Evolutionary conservation across 345 rosid genomes (phyloP).

Genomic region (Leavenworthia alabamica): DNA sequence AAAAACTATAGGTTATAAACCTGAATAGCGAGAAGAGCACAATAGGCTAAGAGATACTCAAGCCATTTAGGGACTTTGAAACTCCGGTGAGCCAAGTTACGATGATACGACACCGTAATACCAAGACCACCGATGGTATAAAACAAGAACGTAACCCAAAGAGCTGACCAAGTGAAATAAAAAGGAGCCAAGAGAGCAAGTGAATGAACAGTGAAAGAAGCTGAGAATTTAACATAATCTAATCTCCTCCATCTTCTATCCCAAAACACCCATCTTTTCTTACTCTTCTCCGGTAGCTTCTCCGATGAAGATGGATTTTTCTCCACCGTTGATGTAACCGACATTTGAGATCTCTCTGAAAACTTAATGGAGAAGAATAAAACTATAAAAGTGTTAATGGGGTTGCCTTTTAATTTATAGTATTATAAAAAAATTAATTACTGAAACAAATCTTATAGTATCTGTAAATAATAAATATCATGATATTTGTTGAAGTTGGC

Average conservation of each 20-base stretch:
- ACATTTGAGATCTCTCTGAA: slow-evolving; percentile 9
- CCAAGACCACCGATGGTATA: slow-evolving; percentile 64
- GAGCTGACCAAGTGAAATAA: slow-evolving; percentile 63
- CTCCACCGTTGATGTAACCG: slow-evolving; percentile 31
- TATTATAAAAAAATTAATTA: not conserved
- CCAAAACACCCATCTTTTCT: slow-evolving; percentile 37
- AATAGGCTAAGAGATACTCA: slow-evolving; percentile 74
- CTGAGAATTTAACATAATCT: slow-evolving; percentile 46
- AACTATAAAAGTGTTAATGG: slow-evolving; percentile 4
- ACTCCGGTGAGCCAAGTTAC: slow-evolving; percentile 72
- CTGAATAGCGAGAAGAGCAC: slow-evolving; percentile 79
- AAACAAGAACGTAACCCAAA: slow-evolving; percentile 54
- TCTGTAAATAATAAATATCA: slow-evolving; percentile 22
- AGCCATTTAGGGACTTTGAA: slow-evolving; percentile 85
- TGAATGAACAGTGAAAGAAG: slow-evolving; percentile 52
- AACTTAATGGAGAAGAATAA: slow-evolving; percentile 12
- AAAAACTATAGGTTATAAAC: not conserved
- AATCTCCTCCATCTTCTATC: slow-evolving; percentile 53
- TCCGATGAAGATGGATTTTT: slow-evolving; percentile 4
- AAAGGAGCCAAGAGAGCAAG: slow-evolving; percentile 68
- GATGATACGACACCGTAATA: slow-evolving; percentile 67
- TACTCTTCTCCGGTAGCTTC: slow-evolving; percentile 34
- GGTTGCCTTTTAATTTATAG: slow-evolving; percentile 20
- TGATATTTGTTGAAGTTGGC: slow-evolving; percentile 22
- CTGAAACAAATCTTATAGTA: slow-evolving; percentile 9